A percentile compares a stretch with the other conserved stretches of the same genome.
These are phyloP conservation scores for Paramyrothecium sp. DNA, from an alignment of 2,329 filamentous ascomycete species.

Conservation along the genomic window DNA sequence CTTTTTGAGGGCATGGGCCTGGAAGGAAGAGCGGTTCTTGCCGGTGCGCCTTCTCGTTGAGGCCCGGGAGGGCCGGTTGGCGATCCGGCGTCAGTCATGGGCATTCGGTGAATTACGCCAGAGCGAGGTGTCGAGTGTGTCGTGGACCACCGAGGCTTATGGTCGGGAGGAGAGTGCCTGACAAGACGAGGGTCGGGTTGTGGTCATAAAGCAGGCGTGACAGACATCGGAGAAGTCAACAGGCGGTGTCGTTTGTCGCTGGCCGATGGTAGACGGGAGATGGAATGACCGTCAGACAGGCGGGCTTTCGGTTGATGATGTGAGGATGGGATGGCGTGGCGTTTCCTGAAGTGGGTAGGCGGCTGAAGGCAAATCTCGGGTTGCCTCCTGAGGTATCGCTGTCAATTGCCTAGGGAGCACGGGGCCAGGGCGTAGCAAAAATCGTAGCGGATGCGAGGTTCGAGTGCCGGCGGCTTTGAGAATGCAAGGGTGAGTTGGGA, in stretches of 20 bases:
- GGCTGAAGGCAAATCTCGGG: neutral
- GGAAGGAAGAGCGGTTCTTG: slow-evolving; percentile 35
- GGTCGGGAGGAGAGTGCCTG: slow-evolving; percentile 8
- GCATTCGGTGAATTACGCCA: slow-evolving; percentile 3
- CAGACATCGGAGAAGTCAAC: neutral
- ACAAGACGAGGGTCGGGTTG: neutral
- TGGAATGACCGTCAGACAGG: neutral
- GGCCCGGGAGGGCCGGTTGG: slow-evolving; percentile 21
- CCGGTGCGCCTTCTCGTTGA: slow-evolving; percentile 26
- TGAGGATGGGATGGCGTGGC: neutral
- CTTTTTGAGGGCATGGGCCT: slow-evolving; percentile 32
- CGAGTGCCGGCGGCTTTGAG: too few species aligned
- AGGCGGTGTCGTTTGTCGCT: neutral
- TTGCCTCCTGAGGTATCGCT: neutral
- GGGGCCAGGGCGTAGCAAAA: neutral
- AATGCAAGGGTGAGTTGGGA: neutral
- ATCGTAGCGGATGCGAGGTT: neutral
- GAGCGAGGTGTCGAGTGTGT: too few species aligned
- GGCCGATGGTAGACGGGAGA: neutral
- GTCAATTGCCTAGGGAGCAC: neutral
- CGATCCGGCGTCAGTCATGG: slow-evolving; percentile 30
- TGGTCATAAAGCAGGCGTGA: neutral
- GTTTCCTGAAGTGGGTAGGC: neutral
- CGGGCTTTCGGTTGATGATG: neutral
- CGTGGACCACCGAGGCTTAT: too few species aligned